These are phyloP conservation scores for Tulasnella calospora DNA, from an alignment of 768 basidiomycete species.

Conservation along the genomic window DNA sequence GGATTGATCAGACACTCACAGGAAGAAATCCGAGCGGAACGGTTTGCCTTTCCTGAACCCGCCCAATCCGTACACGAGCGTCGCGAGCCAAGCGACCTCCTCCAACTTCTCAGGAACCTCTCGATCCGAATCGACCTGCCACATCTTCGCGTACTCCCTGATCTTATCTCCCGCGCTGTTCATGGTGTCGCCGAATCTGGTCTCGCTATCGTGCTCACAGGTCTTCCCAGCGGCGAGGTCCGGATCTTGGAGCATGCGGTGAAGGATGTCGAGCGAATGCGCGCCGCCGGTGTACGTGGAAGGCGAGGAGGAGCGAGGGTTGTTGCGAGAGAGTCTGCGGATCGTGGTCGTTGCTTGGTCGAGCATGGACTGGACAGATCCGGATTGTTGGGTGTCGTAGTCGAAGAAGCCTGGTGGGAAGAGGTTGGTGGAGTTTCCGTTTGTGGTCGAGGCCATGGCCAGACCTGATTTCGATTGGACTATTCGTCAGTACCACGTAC, in stretches of 20 bases:
- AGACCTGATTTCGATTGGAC: not conserved
- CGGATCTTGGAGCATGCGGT: slow-evolving; percentile 17
- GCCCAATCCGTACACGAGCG: slow-evolving; percentile 12
- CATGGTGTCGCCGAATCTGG: slow-evolving; percentile 13
- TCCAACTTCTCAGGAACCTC: slow-evolving; percentile 16
- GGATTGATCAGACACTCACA: not conserved
- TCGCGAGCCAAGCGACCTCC: slow-evolving; percentile 16
- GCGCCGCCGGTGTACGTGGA: not conserved
- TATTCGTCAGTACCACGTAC: no score
- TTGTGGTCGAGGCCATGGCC: not conserved
- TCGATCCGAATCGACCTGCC: not conserved
- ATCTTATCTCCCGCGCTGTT: not conserved
- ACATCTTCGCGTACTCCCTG: slow-evolving; percentile 16
- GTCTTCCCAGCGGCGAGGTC: slow-evolving; percentile 13
- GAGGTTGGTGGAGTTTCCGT: not conserved
- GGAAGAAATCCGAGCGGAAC: slow-evolving; percentile 25
- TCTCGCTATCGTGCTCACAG: not conserved
- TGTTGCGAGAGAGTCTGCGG: not conserved
- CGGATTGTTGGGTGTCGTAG: not conserved
- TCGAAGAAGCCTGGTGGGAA: slow-evolving; percentile 17
- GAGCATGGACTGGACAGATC: not conserved
- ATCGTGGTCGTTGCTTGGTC: not conserved
- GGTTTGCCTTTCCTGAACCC: slow-evolving; percentile 17
- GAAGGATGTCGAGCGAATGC: slow-evolving; percentile 15
- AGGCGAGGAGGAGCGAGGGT: not conserved